These are phyloP conservation scores for Emmonsiellopsis sp. DNA, from an alignment of 2,329 filamentous ascomycete species.

Conservation along the genomic window DNA sequence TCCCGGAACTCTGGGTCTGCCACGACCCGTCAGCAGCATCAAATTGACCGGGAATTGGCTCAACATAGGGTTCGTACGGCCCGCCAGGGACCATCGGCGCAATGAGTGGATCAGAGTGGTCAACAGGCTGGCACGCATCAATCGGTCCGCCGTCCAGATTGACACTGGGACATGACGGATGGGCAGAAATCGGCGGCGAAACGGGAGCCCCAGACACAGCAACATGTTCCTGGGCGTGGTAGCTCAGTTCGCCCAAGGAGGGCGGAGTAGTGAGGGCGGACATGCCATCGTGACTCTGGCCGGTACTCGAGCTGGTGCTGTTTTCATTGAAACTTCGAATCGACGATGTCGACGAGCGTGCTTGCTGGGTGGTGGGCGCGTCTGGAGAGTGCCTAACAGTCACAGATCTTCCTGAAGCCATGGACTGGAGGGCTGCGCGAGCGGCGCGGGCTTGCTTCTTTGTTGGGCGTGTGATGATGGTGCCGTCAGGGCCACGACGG, in stretches of 20 bases:
- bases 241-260: conserved; percentile 1
- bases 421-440: background rate
- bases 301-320: background rate
- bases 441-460: conserved; percentile 16
- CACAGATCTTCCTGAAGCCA: background rate
- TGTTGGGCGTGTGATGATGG: conserved; percentile 35
- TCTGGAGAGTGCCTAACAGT: conserved; percentile 2
- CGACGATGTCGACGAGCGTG: conserved; percentile 1
- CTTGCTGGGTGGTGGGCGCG: conserved; percentile 10
- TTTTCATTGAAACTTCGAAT: conserved; percentile 1
- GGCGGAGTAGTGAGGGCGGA: conserved; percentile 1
- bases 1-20: conserved; percentile 9
- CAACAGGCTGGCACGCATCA: conserved; percentile 3
- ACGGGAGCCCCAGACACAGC: conserved; percentile 16
- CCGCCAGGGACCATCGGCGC: conserved; percentile 24
- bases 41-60: conserved; percentile 25
- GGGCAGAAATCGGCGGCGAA: conserved; percentile 20
- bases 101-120: conserved; percentile 18
- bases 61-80: conserved; percentile 24
- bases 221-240: conserved; percentile 8
- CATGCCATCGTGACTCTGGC: background rate
- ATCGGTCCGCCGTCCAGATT: conserved; percentile 5
- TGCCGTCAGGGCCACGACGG: conserved; percentile 40
- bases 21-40: conserved; percentile 26
- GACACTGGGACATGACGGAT: conserved; percentile 16